Conservation (phyloP, 371 early-diverging fungal species). For the Entomophthora muscae region DNA sequence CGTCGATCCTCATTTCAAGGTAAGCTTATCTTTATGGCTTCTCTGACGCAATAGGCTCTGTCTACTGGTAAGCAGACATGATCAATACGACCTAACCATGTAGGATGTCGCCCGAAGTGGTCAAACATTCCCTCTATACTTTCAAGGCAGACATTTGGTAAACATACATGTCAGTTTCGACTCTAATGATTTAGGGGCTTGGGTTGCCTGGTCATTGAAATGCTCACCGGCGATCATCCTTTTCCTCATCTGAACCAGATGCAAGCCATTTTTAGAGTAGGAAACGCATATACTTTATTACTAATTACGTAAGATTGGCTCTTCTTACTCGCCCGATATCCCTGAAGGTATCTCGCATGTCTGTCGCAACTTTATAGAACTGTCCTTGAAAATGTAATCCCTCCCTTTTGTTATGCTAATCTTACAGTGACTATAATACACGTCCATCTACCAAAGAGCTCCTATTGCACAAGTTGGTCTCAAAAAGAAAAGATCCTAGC, state of each 20-base stretch:
- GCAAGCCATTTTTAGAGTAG: slow-evolving; percentile 84
- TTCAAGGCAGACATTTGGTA: slow-evolving; percentile 74
- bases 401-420: neutral
- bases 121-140: slow-evolving; percentile 57
- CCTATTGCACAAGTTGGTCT: neutral
- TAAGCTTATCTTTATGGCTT: no score
- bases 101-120: slow-evolving; percentile 88
- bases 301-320: slow-evolving; percentile 32
- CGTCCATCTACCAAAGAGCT: neutral
- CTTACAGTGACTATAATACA: neutral
- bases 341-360: slow-evolving; percentile 39
- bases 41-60: neutral
- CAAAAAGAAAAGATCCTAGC: no score
- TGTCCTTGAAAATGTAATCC: neutral
- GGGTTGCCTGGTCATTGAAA: slow-evolving; percentile 89
- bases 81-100: slow-evolving; percentile 14
- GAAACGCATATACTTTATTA: slow-evolving; percentile 13
- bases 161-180: neutral
- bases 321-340: slow-evolving; percentile 56
- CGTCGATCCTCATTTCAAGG: neutral
- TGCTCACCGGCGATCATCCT: slow-evolving; percentile 91
- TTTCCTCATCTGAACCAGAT: slow-evolving; percentile 79
- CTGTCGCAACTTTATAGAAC: neutral
- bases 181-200: slow-evolving; percentile 19
- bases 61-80: neutral